phyloP scores from a whole-genome alignment of 2,329 filamentous ascomycete species.

The Pseudocercospora vitis region DNA sequence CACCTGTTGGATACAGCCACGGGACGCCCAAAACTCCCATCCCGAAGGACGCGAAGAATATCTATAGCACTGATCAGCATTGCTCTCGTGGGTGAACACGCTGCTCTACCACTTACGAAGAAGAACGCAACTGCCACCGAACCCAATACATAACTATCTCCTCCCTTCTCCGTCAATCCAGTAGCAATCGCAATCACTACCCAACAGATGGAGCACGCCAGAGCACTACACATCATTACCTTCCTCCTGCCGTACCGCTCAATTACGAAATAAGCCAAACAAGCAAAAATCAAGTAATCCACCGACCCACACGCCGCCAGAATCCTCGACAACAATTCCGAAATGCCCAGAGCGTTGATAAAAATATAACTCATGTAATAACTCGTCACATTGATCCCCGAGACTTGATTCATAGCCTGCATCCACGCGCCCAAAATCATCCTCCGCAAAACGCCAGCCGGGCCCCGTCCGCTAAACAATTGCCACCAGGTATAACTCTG shows the following conservation, averaged over 20 bases:
- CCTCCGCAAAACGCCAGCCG: constrained; percentile 30
- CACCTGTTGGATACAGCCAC: constrained; percentile 6
- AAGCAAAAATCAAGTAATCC: constrained; percentile 51
- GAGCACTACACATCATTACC: constrained; percentile 52
- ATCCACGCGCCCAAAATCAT: constrained; percentile 32
- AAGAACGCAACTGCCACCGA: constrained; percentile 53
- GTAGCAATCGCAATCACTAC: constrained; percentile 50
- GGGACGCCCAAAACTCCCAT: constrained; percentile 34
- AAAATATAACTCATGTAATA: constrained; percentile 51
- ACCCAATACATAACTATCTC: constrained; percentile 46
- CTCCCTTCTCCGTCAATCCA: constrained; percentile 44
- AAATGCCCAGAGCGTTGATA: constrained; percentile 53
- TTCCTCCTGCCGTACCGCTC: constrained; percentile 51
- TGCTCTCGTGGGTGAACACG: neutral
- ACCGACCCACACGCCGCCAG: constrained; percentile 54
- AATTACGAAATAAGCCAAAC: constrained; percentile 50
- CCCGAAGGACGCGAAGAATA: constrained; percentile 43
- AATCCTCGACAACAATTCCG: constrained; percentile 46
- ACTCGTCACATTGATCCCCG: neutral
- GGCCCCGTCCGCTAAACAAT: constrained; percentile 46
- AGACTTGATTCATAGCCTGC: constrained; percentile 33
- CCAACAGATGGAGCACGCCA: constrained; percentile 53
- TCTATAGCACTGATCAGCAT: neutral
- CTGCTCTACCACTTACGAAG: constrained; percentile 19
- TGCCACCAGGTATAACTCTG: constrained; percentile 49